Conservation (phyloP, 495 filamentous ascomycete species). For the Tuber microsphaerosporum region DNA sequence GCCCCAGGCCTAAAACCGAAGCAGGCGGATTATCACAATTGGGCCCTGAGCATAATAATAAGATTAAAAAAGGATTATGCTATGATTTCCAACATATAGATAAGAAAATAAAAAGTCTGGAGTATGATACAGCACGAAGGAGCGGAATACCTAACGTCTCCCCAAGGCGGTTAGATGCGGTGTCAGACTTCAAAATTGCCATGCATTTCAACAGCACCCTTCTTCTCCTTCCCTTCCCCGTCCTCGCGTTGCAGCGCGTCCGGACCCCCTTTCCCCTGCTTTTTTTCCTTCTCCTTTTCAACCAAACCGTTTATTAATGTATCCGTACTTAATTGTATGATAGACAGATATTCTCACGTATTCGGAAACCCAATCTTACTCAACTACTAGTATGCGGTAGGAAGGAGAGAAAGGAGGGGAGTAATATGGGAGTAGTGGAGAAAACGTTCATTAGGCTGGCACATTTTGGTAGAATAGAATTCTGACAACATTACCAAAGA, state of each 20-base stretch:
- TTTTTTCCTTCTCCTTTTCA: background rate
- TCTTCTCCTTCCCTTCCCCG: background rate
- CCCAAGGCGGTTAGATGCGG: background rate
- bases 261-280: background rate
- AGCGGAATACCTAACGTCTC: background rate
- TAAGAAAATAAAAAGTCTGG: background rate
- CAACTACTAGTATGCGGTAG: background rate
- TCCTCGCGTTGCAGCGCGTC: background rate
- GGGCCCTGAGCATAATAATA: background rate
- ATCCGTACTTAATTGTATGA: background rate
- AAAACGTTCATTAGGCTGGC: background rate
- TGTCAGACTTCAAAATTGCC: background rate
- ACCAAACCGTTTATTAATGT: background rate
- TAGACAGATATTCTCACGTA: background rate
- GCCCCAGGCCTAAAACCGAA: background rate
- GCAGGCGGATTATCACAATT: background rate
- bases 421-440: background rate
- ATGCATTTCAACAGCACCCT: background rate
- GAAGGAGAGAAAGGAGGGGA: background rate
- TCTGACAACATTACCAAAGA: background rate
- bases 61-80: background rate
- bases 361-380: background rate
- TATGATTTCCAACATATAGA: background rate
- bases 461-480: background rate
- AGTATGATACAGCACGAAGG: background rate